Conservation (phyloP, 73 alveolate genomes). For the Uronychia binucleata region DNA sequence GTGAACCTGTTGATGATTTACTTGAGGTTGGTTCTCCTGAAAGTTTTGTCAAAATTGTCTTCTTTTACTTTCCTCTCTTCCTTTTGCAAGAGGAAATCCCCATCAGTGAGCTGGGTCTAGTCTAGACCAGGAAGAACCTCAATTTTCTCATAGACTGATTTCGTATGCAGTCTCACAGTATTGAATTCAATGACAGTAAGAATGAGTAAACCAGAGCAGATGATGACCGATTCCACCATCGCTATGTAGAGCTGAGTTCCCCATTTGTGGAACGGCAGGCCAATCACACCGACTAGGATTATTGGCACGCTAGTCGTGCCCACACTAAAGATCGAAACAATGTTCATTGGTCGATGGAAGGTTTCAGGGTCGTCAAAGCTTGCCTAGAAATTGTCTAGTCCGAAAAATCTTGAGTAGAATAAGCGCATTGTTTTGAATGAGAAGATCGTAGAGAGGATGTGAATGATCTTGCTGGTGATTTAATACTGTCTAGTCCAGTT, state of each 20-base stretch:
- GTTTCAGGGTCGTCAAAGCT: background rate
- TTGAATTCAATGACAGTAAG: too few species aligned
- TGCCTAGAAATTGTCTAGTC: background rate
- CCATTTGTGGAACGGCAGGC: background rate
- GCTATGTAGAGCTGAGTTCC: background rate
- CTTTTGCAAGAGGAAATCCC: too few species aligned
- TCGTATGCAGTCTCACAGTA: too few species aligned
- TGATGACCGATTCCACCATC: background rate
- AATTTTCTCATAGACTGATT: too few species aligned
- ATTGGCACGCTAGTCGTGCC: background rate
- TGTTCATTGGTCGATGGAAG: background rate
- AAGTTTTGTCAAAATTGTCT: too few species aligned
- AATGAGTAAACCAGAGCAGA: too few species aligned
- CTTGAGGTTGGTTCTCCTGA: too few species aligned
- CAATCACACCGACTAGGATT: background rate
- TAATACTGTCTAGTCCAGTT: too few species aligned
- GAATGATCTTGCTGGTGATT: background rate
- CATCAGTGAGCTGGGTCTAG: too few species aligned
- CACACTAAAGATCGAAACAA: background rate
- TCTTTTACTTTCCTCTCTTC: too few species aligned
- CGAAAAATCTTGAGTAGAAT: background rate
- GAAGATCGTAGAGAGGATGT: background rate
- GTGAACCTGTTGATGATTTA: too few species aligned
- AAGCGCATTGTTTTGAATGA: background rate
- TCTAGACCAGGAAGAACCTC: too few species aligned